phyloP scores from a whole-genome alignment of 441 rosid genomes.

The Gossypium gossypioides region DNA sequence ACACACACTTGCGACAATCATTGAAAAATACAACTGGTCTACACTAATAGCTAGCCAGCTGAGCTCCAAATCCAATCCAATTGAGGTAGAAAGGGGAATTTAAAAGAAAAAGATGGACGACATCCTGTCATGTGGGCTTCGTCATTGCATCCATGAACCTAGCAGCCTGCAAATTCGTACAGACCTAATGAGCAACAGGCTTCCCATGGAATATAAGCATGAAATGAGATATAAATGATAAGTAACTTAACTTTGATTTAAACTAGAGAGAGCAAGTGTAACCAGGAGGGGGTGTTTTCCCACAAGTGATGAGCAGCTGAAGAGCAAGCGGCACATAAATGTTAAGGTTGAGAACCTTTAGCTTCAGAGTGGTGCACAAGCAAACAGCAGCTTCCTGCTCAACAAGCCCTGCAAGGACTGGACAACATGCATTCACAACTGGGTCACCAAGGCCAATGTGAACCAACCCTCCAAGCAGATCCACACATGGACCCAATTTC shows the following conservation, averaged over 20 bases:
- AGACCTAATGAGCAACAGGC: conserved; percentile 10
- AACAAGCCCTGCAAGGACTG: conserved; percentile 45
- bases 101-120: conserved; percentile 16
- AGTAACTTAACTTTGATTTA: conserved; percentile 19
- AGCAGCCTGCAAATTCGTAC: conserved; percentile 28
- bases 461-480: conserved; percentile 61
- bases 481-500: conserved; percentile 66
- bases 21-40: not conserved
- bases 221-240: not conserved
- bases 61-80: conserved; percentile 11
- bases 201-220: not conserved
- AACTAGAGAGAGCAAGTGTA: conserved; percentile 58
- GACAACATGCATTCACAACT: conserved; percentile 54
- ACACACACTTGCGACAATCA: conserved; percentile 16
- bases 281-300: conserved; percentile 72
- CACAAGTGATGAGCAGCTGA: conserved; percentile 63
- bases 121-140: conserved; percentile 52
- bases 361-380: conserved; percentile 60
- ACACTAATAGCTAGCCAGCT: not conserved
- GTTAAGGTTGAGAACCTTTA: conserved; percentile 53
- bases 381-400: conserved; percentile 64
- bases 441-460: conserved; percentile 64
- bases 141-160: conserved; percentile 16
- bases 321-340: conserved; percentile 60
- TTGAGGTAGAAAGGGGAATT: not conserved